These are phyloP conservation scores for Chytriomyces hyalinus DNA, from an alignment of 192 early-diverging fungal species.

Conservation along the genomic window DNA sequence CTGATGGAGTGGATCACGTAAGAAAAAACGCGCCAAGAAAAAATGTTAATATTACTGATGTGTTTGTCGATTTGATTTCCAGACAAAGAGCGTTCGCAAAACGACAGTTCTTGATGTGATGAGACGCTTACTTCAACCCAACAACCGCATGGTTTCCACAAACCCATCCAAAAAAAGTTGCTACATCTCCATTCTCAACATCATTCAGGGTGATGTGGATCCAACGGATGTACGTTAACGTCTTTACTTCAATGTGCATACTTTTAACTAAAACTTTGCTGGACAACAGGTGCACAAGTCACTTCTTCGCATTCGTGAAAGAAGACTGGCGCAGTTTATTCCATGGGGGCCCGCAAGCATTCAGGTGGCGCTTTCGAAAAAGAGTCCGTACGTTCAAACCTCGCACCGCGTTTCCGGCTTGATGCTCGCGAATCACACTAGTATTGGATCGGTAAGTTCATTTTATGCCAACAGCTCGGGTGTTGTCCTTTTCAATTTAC, in stretches of 20 bases:
- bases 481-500: background rate
- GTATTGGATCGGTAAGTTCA: constrained; percentile 74
- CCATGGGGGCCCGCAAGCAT: constrained; percentile 99
- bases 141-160: constrained; percentile 97
- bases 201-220: constrained; percentile 98
- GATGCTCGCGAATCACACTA: constrained; percentile 99
- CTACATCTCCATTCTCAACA: constrained; percentile 97
- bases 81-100: constrained; percentile 91
- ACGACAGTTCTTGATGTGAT: constrained; percentile 98
- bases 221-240: constrained; percentile 80
- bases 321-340: constrained; percentile 93
- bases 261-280: constrained; percentile 3
- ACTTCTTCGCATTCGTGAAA: constrained; percentile 90
- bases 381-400: constrained; percentile 91
- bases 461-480: background rate
- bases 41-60: too few species aligned
- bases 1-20: constrained; percentile 85
- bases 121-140: constrained; percentile 92
- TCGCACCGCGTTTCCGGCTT: constrained; percentile 94
- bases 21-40: background rate
- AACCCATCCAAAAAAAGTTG: constrained; percentile 89
- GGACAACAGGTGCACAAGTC: constrained; percentile 90
- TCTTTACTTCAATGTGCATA: constrained; percentile 7
- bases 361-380: constrained; percentile 93
- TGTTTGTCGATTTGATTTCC: background rate